These are phyloP conservation scores for Tolypocladium nubicola DNA, from an alignment of 2,329 filamentous ascomycete genomes.

Conservation along the genomic window DNA sequence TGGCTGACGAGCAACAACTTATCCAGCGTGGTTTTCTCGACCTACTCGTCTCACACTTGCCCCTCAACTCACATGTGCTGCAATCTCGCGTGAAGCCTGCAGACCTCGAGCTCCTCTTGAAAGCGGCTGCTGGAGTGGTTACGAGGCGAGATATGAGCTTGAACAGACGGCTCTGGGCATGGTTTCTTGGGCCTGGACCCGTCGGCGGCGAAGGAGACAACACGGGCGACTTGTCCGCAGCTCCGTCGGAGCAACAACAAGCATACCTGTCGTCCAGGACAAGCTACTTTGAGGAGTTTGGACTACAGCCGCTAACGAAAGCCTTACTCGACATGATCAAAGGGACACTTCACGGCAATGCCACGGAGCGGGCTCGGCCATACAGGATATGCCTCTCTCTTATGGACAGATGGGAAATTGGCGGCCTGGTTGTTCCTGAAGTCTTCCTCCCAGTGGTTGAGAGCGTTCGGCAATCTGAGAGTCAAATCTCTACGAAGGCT, in stretches of 20 bases:
- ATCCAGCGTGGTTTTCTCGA: slow-evolving; percentile 94
- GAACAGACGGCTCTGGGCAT: slow-evolving; percentile 89
- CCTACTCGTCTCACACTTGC: slow-evolving; percentile 79
- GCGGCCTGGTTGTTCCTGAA: slow-evolving; percentile 75
- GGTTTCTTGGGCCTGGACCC: slow-evolving; percentile 77
- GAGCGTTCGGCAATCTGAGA: slow-evolving; percentile 68
- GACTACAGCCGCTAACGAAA: slow-evolving; percentile 60
- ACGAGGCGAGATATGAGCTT: slow-evolving; percentile 90
- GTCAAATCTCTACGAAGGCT: slow-evolving; percentile 48
- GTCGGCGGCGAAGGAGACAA: slow-evolving; percentile 36
- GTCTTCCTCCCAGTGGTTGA: slow-evolving; percentile 80
- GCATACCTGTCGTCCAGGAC: slow-evolving; percentile 47
- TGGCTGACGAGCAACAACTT: slow-evolving; percentile 77
- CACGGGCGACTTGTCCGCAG: slow-evolving; percentile 32
- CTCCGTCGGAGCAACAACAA: slow-evolving; percentile 30
- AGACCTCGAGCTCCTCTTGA: slow-evolving; percentile 73
- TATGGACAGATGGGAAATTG: slow-evolving; percentile 98
- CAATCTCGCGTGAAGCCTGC: slow-evolving; percentile 61
- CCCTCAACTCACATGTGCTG: slow-evolving; percentile 71
- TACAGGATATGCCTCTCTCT: slow-evolving; percentile 88
- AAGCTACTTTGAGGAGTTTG: slow-evolving; percentile 75
- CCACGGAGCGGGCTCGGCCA: slow-evolving; percentile 63
- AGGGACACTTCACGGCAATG: slow-evolving; percentile 14
- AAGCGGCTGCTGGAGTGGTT: slow-evolving; percentile 79
- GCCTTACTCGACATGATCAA: slow-evolving; percentile 72